Percentiles rank a stretch among this genome's conserved stretches.
phyloP scores from a whole-genome alignment of 371 early-diverging fungal species.

The Mucor mucedo region DNA sequence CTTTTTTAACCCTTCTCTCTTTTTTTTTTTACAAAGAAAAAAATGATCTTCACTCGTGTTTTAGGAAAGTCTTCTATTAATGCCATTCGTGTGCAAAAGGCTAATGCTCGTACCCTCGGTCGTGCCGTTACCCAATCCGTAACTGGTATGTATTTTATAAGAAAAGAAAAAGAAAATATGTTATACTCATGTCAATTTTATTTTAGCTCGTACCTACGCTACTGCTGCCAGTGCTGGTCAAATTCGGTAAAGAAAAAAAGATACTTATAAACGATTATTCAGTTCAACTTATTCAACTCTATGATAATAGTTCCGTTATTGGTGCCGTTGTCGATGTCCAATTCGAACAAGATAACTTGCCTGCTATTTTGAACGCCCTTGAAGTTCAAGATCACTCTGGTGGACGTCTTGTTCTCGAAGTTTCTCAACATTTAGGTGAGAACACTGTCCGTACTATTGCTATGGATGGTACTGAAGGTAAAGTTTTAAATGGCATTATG shows the following conservation, averaged over 20 bases:
- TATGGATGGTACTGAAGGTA: slow-evolving; percentile 92
- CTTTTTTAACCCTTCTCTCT: slow-evolving; percentile 19
- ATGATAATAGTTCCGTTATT: slow-evolving; percentile 65
- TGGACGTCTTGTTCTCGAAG: slow-evolving; percentile 93
- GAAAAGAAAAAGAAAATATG: neutral
- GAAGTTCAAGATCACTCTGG: slow-evolving; percentile 86
- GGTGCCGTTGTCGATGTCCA: slow-evolving; percentile 99
- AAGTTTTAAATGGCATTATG: neutral
- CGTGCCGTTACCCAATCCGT: slow-evolving; percentile 28
- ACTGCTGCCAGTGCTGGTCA: slow-evolving; percentile 45
- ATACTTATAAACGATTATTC: neutral
- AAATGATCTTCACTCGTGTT: slow-evolving; percentile 30
- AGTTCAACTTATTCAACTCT: slow-evolving; percentile 4
- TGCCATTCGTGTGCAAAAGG: slow-evolving; percentile 39
- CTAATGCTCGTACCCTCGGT: slow-evolving; percentile 27
- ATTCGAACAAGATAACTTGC: slow-evolving; percentile 91
- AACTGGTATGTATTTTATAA: slow-evolving; percentile 16
- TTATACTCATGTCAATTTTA: neutral
- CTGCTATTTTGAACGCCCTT: slow-evolving; percentile 95
- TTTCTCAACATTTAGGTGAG: slow-evolving; percentile 96
- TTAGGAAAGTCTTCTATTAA: slow-evolving; percentile 42
- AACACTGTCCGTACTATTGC: slow-evolving; percentile 99
- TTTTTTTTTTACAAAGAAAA: slow-evolving; percentile 13
- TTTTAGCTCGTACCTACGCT: slow-evolving; percentile 43
- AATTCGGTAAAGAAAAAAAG: slow-evolving; percentile 40